A percentile compares a stretch with the other conserved stretches of the same genome.
Evolutionary conservation across 1,284 basidiomycete genomes (phyloP).

Genomic region (Volvariella volvacea): DNA sequence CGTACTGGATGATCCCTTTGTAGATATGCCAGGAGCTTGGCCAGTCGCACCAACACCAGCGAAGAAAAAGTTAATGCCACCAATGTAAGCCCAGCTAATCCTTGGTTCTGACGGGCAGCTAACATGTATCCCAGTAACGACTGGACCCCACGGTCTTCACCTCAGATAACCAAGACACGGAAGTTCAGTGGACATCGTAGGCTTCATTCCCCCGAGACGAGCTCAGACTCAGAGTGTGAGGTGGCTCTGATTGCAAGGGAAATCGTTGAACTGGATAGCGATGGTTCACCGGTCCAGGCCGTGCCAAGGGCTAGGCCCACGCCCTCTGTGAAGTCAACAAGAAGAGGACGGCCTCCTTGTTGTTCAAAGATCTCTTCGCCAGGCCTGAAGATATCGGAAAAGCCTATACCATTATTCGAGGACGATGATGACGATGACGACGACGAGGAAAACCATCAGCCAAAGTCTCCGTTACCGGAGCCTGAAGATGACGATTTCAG

Average conservation of each 20-base stretch:
- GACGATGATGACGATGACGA: constrained; percentile 23
- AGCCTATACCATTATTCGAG: constrained; percentile 19
- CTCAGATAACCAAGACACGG: constrained; percentile 2
- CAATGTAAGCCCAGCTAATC: neutral
- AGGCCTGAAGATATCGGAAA: constrained; percentile 7
- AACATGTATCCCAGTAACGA: neutral
- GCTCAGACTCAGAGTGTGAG: constrained; percentile 17
- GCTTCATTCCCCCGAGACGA: constrained; percentile 30
- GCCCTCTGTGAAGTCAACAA: neutral
- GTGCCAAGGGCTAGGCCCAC: neutral
- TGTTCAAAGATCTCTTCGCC: neutral
- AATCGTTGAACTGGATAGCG: constrained; percentile 23
- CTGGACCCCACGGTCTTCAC: neutral
- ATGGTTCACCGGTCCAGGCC: constrained; percentile 11
- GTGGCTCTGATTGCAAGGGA: constrained; percentile 1
- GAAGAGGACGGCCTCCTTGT: neutral
- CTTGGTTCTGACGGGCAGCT: neutral
- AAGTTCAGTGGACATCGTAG: constrained; percentile 17
- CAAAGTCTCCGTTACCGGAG: constrained; percentile 1
- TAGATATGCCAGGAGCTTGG: constrained; percentile 15
- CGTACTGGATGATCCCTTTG: constrained; percentile 7
- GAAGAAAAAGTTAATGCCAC: neutral
- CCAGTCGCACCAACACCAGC: constrained; percentile 1
- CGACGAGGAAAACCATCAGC: constrained; percentile 10
- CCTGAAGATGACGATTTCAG: constrained; percentile 6